Evolutionary conservation across 352 stramenopile species (phyloP).

Genomic region (Phytophthora pistaciae): DNA sequence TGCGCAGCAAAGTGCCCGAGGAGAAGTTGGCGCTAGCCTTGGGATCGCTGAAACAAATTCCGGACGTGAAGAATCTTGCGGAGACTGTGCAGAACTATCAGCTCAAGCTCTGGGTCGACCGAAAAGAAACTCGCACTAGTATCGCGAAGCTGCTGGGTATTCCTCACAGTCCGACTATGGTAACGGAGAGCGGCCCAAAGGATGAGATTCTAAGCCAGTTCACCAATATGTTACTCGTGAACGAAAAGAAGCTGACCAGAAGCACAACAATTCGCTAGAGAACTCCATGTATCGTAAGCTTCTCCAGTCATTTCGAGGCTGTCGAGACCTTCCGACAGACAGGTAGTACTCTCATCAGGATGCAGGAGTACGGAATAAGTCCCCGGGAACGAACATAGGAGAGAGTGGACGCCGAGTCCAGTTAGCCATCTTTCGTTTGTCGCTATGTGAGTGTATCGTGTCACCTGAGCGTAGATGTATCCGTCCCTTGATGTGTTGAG

Average conservation of each 20-base stretch:
- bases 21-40: not conserved
- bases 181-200: not conserved
- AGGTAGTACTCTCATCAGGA: too few relatives aligned
- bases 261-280: not conserved
- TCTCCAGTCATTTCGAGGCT: too few relatives aligned
- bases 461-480: too few relatives aligned
- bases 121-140: not conserved
- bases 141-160: not conserved
- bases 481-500: too few relatives aligned
- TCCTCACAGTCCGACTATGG: not conserved
- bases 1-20: not conserved
- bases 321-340: too few relatives aligned
- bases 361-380: too few relatives aligned
- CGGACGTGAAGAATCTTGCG: not conserved
- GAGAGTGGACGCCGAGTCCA: too few relatives aligned
- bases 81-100: not conserved
- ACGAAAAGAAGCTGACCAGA: not conserved
- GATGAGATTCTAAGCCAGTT: not conserved
- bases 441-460: too few relatives aligned
- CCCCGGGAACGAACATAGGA: too few relatives aligned
- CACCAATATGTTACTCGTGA: not conserved
- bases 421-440: too few relatives aligned
- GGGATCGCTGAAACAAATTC: not conserved
- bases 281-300: too few relatives aligned
- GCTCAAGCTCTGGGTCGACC: not conserved